Base-by-base conservation (phyloP, 2,329 filamentous ascomycete genomes). In the Pyricularia pennisetigena region DNA sequence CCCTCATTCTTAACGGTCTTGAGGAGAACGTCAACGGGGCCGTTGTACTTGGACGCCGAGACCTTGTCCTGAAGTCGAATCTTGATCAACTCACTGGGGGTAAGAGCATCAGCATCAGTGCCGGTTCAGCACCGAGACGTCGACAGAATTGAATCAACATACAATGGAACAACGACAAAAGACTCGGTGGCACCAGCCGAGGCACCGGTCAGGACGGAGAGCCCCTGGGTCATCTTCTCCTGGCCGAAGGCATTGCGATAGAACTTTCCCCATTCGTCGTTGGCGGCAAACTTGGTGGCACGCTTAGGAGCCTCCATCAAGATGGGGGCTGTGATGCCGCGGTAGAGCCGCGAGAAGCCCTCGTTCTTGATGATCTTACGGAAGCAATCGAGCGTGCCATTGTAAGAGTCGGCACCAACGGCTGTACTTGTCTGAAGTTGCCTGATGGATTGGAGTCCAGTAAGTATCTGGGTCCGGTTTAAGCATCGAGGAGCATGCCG, bases 381-480 rank as follows among this genome's bases (percentile, higher is more conserved):
- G 85, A 99, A 97, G 85, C 94, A 98, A 81, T 99, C 95, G 69
- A 97, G 77, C 93, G 98, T 99, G 85, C 95, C 93, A 82, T 88
- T 97, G 86, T 99, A 98, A 74, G 86, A 83, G 75, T 98, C 95
- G 72, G 89, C 89, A 69, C 93, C 92, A 26, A 84, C 82, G 62
- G 84, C 87, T 72, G 83, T 85, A 75, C 90, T 90, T 68, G 90
- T 91, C 82, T 97, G 94, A 69, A 97, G 85, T 81, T 97, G 94
- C 78, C 92, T 97, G 72, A 70, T 74, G 68, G 68, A 65, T 62
- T 26, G 24, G 24, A 28, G 9, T 28, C 59, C 24, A 28, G 59
- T 62, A 28, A 28, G 59, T 62, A 62, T 62, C 14, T 16, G 24
- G 59, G n/a, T 9, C 16, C n/a, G 59, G 28, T 26, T 20, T 28